Conservation (phyloP, 23 red algal genomes). For the Gracilariopsis chorda region DNA sequence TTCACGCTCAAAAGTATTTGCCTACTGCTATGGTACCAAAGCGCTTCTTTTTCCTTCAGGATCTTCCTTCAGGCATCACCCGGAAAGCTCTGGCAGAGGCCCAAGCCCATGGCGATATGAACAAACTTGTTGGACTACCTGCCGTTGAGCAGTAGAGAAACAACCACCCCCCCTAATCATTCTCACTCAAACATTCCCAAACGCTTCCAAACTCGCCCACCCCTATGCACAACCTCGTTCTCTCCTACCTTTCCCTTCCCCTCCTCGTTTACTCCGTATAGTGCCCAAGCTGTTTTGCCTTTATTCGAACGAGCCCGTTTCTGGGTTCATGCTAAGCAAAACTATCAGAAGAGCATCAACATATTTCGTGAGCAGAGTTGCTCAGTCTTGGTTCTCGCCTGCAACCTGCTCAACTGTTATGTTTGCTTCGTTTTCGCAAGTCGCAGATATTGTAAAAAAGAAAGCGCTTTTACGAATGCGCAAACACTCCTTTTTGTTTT, state of each 20-base stretch:
- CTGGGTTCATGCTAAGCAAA: too few species aligned
- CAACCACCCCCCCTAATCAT: too few species aligned
- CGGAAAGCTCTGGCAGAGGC: conserved; percentile 59
- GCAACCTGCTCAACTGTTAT: conserved; percentile 24
- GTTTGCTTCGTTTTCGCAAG: conserved; percentile 20
- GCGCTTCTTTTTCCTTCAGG: conserved; percentile 55
- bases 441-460: conserved; percentile 16
- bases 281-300: too few species aligned
- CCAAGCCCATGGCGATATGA: neutral
- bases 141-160: neutral
- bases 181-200: too few species aligned
- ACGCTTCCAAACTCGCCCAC: too few species aligned
- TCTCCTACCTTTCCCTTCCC: too few species aligned
- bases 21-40: conserved; percentile 54
- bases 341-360: neutral
- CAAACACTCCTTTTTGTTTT: too few species aligned
- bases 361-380: neutral
- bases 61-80: conserved; percentile 58
- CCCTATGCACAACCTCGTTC: too few species aligned
- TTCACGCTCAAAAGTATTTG: conserved; percentile 72
- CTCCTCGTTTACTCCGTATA: too few species aligned
- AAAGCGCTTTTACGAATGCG: conserved; percentile 4
- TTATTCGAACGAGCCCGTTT: too few species aligned
- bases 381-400: too few species aligned
- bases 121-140: neutral